Evolutionary conservation across 2,329 filamentous ascomycete genomes (phyloP).

Genomic region (Camptophora hylomeconis): DNA sequence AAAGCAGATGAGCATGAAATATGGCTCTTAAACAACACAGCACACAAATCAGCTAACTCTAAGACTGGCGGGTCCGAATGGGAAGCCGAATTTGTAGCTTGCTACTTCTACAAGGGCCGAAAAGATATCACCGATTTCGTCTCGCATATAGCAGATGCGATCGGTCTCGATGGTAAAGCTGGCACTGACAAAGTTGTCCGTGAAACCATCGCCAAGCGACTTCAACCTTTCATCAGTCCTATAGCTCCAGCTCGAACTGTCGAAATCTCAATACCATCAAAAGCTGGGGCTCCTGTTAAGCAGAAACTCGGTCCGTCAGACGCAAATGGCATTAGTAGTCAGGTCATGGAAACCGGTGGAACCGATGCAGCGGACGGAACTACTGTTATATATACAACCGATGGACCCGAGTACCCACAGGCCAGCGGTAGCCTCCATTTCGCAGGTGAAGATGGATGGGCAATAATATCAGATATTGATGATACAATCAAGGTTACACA

Average conservation of each 20-base stretch:
- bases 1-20: slow-evolving; percentile 55
- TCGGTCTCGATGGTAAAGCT: slow-evolving; percentile 51
- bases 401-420: slow-evolving; percentile 33
- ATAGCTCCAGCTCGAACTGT: slow-evolving; percentile 59
- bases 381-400: slow-evolving; percentile 34
- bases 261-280: slow-evolving; percentile 43
- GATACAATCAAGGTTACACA: slow-evolving; percentile 75
- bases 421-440: slow-evolving; percentile 60
- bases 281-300: slow-evolving; percentile 24
- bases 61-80: slow-evolving; percentile 37
- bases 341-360: slow-evolving; percentile 42
- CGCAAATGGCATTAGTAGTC: slow-evolving; percentile 57
- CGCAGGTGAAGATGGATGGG: slow-evolving; percentile 68
- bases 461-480: slow-evolving; percentile 78
- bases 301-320: slow-evolving; percentile 57
- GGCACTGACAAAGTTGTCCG: slow-evolving; percentile 41
- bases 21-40: slow-evolving; percentile 86
- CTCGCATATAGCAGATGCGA: slow-evolving; percentile 52
- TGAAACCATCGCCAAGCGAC: slow-evolving; percentile 45
- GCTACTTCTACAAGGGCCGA: slow-evolving; percentile 64
- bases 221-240: slow-evolving; percentile 60
- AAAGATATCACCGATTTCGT: slow-evolving; percentile 55
- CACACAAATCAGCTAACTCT: slow-evolving; percentile 42
- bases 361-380: slow-evolving; percentile 34
- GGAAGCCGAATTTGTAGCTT: slow-evolving; percentile 72